Conservation (phyloP, 257 asterid species). For the Leonotis leonurus region DNA sequence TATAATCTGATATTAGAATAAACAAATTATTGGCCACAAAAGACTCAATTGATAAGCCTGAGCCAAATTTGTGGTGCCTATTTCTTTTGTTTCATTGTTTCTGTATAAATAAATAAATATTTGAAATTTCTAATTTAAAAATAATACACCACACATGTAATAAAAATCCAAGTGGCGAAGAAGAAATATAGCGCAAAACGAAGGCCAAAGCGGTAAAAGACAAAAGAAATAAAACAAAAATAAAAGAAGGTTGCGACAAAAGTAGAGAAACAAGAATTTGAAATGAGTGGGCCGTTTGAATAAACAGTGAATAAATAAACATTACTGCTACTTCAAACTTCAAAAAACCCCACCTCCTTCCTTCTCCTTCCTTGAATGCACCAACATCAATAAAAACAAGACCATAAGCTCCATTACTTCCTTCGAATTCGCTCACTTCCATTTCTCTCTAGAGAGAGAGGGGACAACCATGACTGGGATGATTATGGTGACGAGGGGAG, state of each 20-base stretch:
- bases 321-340: constrained; percentile 29
- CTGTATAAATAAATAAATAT: no score
- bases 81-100: no score
- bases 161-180: constrained; percentile 25
- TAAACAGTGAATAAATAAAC: constrained; percentile 20
- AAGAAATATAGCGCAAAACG: constrained; percentile 5
- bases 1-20: no score
- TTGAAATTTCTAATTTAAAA: no score
- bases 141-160: no score
- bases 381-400: constrained; percentile 10
- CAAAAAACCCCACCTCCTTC: constrained; percentile 32
- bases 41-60: no score
- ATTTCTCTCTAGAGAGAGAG: constrained; percentile 16
- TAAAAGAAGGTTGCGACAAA: constrained; percentile 12
- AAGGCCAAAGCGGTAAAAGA: background rate
- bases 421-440: background rate
- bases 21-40: no score
- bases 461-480: constrained; percentile 27
- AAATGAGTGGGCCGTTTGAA: constrained; percentile 76
- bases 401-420: background rate
- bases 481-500: constrained; percentile 67
- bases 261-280: constrained; percentile 37
- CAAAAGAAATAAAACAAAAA: background rate
- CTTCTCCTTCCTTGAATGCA: constrained; percentile 26
- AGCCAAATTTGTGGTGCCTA: no score